Conservation (phyloP, 805 yeast species). For the Candida nanaspora region DNA sequence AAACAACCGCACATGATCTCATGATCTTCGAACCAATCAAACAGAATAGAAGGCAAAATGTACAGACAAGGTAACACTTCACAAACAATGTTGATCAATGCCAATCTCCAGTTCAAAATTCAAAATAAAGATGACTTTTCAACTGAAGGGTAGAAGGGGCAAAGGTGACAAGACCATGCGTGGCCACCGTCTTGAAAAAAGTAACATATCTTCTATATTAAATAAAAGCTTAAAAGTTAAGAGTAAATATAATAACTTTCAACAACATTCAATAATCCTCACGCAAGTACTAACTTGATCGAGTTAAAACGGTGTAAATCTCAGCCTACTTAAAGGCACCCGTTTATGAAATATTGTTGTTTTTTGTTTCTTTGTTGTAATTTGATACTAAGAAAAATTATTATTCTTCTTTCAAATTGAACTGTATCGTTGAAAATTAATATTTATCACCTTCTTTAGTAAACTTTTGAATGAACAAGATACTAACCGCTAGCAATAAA, state of each 20-base stretch:
- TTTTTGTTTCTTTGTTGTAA: no score
- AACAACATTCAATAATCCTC: slow-evolving; percentile 49
- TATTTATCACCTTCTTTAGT: neutral
- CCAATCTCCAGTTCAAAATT: no score
- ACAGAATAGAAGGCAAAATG: neutral
- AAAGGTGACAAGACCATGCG: neutral
- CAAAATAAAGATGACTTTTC: no score
- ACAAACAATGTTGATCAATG: no score
- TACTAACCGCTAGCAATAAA: slow-evolving; percentile 86
- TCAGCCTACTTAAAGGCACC: slow-evolving; percentile 53
- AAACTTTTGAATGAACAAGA: slow-evolving; percentile 2
- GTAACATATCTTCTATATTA: neutral
- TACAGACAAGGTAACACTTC: no score
- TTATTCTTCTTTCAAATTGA: no score
- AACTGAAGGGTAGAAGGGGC: no score
- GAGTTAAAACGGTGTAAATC: slow-evolving; percentile 69
- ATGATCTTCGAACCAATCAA: neutral
- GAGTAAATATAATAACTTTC: slow-evolving; percentile 12
- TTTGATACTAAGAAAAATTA: no score
- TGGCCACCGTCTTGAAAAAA: neutral
- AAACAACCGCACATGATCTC: neutral
- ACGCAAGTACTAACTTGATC: slow-evolving; percentile 81
- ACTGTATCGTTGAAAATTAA: neutral
- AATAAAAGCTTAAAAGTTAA: neutral
- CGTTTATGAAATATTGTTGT: slow-evolving; percentile 31